Base-by-base conservation (phyloP, 2,329 filamentous ascomycete genomes). In the Mycogone perniciosa region DNA sequence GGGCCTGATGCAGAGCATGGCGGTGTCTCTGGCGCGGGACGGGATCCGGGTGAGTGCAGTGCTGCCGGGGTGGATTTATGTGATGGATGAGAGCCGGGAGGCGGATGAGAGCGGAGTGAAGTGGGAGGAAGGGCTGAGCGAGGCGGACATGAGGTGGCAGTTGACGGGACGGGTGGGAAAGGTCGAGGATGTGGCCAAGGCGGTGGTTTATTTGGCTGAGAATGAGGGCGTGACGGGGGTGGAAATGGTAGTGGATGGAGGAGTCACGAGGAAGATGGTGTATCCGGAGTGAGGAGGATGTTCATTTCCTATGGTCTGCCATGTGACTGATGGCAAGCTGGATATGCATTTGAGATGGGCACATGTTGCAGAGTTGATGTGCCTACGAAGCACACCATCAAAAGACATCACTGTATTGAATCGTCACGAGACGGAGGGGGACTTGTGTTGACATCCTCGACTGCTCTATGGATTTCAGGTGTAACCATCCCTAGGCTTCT, bases 31-130 rank as follows among this genome's bases (percentile, higher is more conserved):
- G 10, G 64, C 70, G 44, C 59, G 63, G 4, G 67, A 70, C 41
- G 67, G 68, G 8, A 69, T 79, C 29, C 64, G 73, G 4, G 72
- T 75, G 29, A 78, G 76, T 54, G 68, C 73, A 0, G 71, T 79
- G 11, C 57, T 76, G 33, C 75, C 74, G 0, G 75, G 76, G 0
- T 79, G 76, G 76, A 75, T 79, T 43, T 68, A 77, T 56, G 75
- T 77, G 6, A 63, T 58, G 43, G 65, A 76, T 42, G 62, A 64
- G 52, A 59, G 58, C 50, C 57, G 53, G 37, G 59, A 54, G 27
- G 62, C 60, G 7, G 62, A 77, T 56, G 67, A 71, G 56, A 60
- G 65, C 38, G 67, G 67, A 0, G 53, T 46, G 44, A 54, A 54
- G 33, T 78, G 75, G 76, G 72, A 75, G 52, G 70, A 75, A 4